Percentiles rank a stretch among this genome's conserved stretches.
Evolutionary conservation across 768 basidiomycete genomes (phyloP).

Genomic region (Leucogyrophana mollusca): DNA sequence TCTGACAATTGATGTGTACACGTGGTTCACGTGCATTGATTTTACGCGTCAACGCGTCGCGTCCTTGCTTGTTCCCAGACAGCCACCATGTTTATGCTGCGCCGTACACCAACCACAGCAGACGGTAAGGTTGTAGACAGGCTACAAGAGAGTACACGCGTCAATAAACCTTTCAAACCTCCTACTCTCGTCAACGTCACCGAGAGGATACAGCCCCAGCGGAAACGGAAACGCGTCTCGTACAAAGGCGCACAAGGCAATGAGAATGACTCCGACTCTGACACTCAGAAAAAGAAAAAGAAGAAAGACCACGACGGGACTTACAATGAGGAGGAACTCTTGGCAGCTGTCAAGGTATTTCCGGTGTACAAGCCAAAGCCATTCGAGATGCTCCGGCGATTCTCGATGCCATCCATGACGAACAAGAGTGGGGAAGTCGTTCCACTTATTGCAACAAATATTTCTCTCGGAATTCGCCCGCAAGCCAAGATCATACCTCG

Average conservation of each 20-base stretch:
- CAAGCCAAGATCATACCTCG: conserved; percentile 79
- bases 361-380: conserved; percentile 84
- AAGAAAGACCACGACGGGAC: conserved; percentile 63
- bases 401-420: conserved; percentile 82
- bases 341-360: conserved; percentile 62
- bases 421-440: conserved; percentile 68
- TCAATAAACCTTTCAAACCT: conserved; percentile 81
- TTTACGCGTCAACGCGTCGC: conserved; percentile 11
- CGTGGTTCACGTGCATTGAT: conserved; percentile 23
- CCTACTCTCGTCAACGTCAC: conserved; percentile 48
- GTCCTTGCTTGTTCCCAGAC: conserved; percentile 2
- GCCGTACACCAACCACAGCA: conserved; percentile 62
- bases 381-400: conserved; percentile 65
- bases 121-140: conserved; percentile 70
- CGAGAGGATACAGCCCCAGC: conserved; percentile 59
- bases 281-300: conserved; percentile 51
- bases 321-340: conserved; percentile 62
- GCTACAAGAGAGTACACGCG: conserved; percentile 67
- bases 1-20: too few species aligned
- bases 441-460: conserved; percentile 54
- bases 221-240: conserved; percentile 86
- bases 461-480: conserved; percentile 83
- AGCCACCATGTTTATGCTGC: conserved; percentile 52
- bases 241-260: conserved; percentile 73
- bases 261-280: conserved; percentile 57